Base-by-base conservation (phyloP, 768 basidiomycete species). In the Goffeauzyma gilvescens region DNA sequence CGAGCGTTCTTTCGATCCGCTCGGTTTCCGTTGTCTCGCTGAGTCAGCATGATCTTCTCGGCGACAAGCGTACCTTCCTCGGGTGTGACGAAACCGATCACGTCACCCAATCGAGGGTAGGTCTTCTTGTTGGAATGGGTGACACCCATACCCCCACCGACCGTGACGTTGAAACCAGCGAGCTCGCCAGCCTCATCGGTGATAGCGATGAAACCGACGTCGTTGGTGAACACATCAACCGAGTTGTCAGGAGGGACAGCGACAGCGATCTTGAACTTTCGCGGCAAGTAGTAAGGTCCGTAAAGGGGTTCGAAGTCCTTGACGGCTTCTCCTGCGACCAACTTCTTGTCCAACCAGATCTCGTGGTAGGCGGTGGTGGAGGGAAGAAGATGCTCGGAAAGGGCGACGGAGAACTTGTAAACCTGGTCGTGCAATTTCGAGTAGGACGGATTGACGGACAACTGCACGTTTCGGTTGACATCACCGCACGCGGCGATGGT, bases 101-200 rank as follows among this genome's bases (percentile, higher is more conserved):
- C 66, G 55, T 79, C 78, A 22, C 75, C 86, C 33, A 78, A 64
- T 40, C 93, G 79, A 34, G 93, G 93, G 62, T 96, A 96, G 0
- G 93, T 98, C 70, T 93, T 89, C 71, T 95, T 96, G 72, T 85
- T 90, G 25, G 86, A 86, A 55, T 96, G 90, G 1, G 93, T 96
- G 32, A 95, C 93, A 64, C 93, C 93, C 93, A 98, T 98, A 37
- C 93, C 93, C 53, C 93, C 93, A 44, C 93, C 93, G 32, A 84
- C 69, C 13, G 78, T 66, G 40, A 98, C 87, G 59, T 98, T 93
- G 73, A 93, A 98, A 32, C 93, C 93, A 41, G 72, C 71, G 15
- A 98, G 67, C 49, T 80, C 71, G 38, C 84, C 83, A 18, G 75
- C 63, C 45, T 74, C 67, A 50, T 76, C 74, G 22, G 83, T 74